Evolutionary conservation across 805 yeast species (phyloP).

Genomic region (Lipomyces spencermartinsiae): DNA sequence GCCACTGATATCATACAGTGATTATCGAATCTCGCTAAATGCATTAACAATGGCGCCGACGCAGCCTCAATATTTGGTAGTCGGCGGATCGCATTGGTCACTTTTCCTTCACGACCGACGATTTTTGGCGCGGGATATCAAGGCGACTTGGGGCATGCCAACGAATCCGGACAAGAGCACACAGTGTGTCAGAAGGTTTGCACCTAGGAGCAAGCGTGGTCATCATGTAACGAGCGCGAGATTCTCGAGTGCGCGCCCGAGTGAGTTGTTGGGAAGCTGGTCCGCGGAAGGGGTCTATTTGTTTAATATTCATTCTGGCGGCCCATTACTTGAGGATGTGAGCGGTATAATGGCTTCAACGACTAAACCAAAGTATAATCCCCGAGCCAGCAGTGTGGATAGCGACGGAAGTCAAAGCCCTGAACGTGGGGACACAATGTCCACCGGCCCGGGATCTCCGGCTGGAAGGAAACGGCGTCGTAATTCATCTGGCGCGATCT

Average conservation of each 20-base stretch:
- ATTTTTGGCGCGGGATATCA: conserved; percentile 24
- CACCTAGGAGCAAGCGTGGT: conserved; percentile 16
- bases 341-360: conserved; percentile 3
- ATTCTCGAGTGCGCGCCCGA: conserved; percentile 32
- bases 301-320: conserved; percentile 30
- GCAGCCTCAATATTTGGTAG: conserved; percentile 36
- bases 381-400: not conserved
- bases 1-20: conserved; percentile 30
- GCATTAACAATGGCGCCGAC: conserved; percentile 32
- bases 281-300: conserved; percentile 33
- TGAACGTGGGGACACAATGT: not conserved
- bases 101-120: conserved; percentile 38
- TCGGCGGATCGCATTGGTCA: conserved; percentile 36
- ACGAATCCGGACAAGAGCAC: conserved; percentile 19
- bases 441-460: not conserved
- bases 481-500: not conserved
- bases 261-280: conserved; percentile 38
- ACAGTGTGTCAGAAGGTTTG: conserved; percentile 36
- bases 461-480: not conserved
- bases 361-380: not conserved
- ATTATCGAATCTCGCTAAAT: conserved; percentile 23
- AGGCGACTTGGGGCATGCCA: conserved; percentile 25
- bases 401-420: not conserved
- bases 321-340: not conserved
- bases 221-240: conserved; percentile 34